Percentiles rank a stretch among this genome's conserved stretches.
These are phyloP conservation scores for Rhizophagus prolifer DNA, from an alignment of 192 early-diverging fungal genomes.

Conservation along the genomic window DNA sequence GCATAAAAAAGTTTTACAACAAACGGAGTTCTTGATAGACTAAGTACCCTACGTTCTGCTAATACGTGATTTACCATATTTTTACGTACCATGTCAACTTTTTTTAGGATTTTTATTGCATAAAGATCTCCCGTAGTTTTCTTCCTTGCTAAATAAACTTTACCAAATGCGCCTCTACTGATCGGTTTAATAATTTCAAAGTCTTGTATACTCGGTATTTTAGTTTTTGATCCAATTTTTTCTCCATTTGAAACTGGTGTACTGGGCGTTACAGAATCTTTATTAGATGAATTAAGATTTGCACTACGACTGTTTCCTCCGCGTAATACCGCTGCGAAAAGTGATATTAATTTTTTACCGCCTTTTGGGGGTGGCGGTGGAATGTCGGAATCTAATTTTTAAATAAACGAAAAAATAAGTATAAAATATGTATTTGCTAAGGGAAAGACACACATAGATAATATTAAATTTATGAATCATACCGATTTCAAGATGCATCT, in stretches of 20 bases:
- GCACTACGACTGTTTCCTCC: conserved; percentile 41
- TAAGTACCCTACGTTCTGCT: conserved; percentile 83
- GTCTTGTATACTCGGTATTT: conserved; percentile 84
- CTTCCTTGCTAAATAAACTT: conserved; percentile 85
- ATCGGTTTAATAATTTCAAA: conserved; percentile 96
- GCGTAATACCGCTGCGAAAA: conserved; percentile 70
- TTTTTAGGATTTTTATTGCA: conserved; percentile 91
- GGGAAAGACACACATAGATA: too few relatives aligned
- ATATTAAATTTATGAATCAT: too few relatives aligned
- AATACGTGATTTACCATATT: conserved; percentile 94
- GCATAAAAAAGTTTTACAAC: conserved; percentile 93
- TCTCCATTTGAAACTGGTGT: background rate
- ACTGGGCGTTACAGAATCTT: background rate
- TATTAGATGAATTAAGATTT: conserved; percentile 1
- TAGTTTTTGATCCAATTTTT: conserved; percentile 40
- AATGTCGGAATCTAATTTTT: conserved; percentile 19
- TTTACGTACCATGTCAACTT: conserved; percentile 91
- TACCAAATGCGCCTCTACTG: conserved; percentile 92
- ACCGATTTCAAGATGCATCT: background rate
- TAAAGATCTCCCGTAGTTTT: conserved; percentile 84
- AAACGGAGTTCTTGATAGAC: conserved; percentile 76
- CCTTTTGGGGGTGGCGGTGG: conserved; percentile 34
- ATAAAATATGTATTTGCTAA: too few relatives aligned
- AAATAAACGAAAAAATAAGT: background rate
- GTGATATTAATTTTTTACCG: conserved; percentile 66